Base-by-base conservation (phyloP, 345 rosid species). In the Triadica sebifera region DNA sequence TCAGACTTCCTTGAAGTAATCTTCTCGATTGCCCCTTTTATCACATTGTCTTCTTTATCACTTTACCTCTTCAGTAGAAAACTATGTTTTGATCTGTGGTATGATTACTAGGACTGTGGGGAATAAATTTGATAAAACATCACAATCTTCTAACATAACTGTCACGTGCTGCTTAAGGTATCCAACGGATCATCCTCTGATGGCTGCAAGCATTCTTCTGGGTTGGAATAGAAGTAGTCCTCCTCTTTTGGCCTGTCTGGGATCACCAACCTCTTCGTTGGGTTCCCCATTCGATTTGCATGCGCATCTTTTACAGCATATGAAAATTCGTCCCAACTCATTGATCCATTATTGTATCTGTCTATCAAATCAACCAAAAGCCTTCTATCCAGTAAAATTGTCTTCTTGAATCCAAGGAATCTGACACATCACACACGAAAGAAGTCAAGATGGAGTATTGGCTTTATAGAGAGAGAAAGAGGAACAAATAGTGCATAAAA, bases 201-300 rank as follows among this genome's bases (percentile, higher is more conserved):
- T 19, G 80, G 74, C 73, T 86, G 85, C 81, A 95, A 85, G 74
- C 99, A 95, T 77, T 95, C 99, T 69, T 93, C 90, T 5, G 99
- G 98, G 79, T 95, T 95, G 43, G 99, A 88, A 74, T 88, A 95
- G 83, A 93, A 95, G 79, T 91, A 93, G 56, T 95, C 98, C 82
- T 95, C 99, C 78, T 91, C 98, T 70, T 93, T 95, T 2, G 98
- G 99, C 77, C 78, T 84, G 70, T 89, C 93, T 13, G 91, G 93
- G 39, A 93, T 87, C 66, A 89, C 89, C 79, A 82, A 64, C 74
- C 99, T 81, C 53, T 71, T 85, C 29, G 71, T 84, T 2, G 93
- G 91, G 53, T 87, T 88, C 51, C 99, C 98, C 86, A 89, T 87
- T 74, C 91, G 85, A 74, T 80, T 72, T 19, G 77, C 85, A 75